phyloP scores from a whole-genome alignment of 2,329 filamentous ascomycete species.

The Stemphylium beticola region DNA sequence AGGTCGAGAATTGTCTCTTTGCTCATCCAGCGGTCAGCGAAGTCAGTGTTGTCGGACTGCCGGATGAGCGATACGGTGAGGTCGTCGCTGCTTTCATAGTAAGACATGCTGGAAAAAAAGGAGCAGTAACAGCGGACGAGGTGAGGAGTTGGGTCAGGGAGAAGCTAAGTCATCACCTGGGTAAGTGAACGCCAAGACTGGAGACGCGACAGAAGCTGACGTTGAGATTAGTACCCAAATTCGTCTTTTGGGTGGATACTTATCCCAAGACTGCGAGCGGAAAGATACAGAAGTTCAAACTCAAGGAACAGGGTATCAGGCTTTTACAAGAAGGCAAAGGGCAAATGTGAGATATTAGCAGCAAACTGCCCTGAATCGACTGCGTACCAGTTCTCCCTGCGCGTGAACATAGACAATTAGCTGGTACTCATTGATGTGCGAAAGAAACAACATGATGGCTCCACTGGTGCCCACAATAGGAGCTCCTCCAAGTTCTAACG shows the following conservation, averaged over 20 bases:
- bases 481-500: background rate
- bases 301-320: slow-evolving; percentile 68
- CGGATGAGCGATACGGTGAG: slow-evolving; percentile 84
- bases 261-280: slow-evolving; percentile 95
- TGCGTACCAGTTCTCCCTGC: too few relatives aligned
- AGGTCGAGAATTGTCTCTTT: slow-evolving; percentile 88
- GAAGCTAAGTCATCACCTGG: slow-evolving; percentile 73
- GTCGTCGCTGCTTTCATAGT: slow-evolving; percentile 84
- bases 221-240: slow-evolving; percentile 67
- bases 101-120: slow-evolving; percentile 45
- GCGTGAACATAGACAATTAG: background rate
- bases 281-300: slow-evolving; percentile 94
- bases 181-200: slow-evolving; percentile 48
- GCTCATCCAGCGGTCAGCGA: slow-evolving; percentile 73
- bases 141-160: slow-evolving; percentile 75
- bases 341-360: background rate
- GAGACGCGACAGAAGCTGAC: background rate
- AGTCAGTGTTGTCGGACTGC: slow-evolving; percentile 81
- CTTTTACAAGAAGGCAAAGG: slow-evolving; percentile 34
- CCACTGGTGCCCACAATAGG: too few relatives aligned
- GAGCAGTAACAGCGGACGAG: slow-evolving; percentile 60
- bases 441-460: too few relatives aligned
- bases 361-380: too few relatives aligned
- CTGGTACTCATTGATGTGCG: too few relatives aligned
- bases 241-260: slow-evolving; percentile 85